A percentile compares a stretch with the other conserved stretches of the same genome.
Evolutionary conservation across 768 basidiomycete species (phyloP).

Genomic region (Tricholoma saponaceum): DNA sequence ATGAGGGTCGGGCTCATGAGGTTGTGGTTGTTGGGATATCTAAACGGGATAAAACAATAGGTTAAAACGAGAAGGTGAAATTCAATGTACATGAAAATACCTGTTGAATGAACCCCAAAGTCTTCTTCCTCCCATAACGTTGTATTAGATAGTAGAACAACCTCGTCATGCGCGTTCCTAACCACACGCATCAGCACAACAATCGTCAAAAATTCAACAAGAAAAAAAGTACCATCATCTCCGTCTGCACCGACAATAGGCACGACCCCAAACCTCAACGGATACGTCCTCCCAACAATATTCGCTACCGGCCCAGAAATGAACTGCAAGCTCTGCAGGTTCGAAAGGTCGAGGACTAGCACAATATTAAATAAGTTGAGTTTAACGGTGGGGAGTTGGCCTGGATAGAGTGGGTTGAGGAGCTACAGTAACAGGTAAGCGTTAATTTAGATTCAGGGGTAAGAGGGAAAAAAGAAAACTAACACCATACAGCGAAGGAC

Average conservation of each 20-base stretch:
- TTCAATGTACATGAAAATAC: constrained; percentile 27
- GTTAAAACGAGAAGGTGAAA: not conserved
- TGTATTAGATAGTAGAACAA: constrained; percentile 65
- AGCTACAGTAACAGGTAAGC: constrained; percentile 37
- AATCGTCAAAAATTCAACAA: not conserved
- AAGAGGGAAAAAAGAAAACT: constrained; percentile 14
- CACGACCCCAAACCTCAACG: constrained; percentile 84
- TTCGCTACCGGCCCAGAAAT: constrained; percentile 59
- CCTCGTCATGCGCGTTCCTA: constrained; percentile 68
- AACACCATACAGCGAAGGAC: constrained; percentile 47
- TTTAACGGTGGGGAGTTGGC: constrained; percentile 69
- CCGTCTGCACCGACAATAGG: constrained; percentile 59
- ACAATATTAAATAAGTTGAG: constrained; percentile 84
- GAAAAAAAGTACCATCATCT: constrained; percentile 31
- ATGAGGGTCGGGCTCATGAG: constrained; percentile 23
- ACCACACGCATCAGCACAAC: not conserved
- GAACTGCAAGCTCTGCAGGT: constrained; percentile 53
- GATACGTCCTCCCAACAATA: constrained; percentile 70
- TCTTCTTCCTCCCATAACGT: constrained; percentile 56
- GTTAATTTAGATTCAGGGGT: not conserved
- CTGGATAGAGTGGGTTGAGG: constrained; percentile 74
- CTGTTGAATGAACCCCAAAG: constrained; percentile 55
- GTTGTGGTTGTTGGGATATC: constrained; percentile 32
- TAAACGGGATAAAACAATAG: constrained; percentile 16
- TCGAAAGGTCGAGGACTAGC: constrained; percentile 76